These are phyloP conservation scores for Ganoderma leucocontextum DNA, from an alignment of 1,284 basidiomycete genomes.

Conservation along the genomic window DNA sequence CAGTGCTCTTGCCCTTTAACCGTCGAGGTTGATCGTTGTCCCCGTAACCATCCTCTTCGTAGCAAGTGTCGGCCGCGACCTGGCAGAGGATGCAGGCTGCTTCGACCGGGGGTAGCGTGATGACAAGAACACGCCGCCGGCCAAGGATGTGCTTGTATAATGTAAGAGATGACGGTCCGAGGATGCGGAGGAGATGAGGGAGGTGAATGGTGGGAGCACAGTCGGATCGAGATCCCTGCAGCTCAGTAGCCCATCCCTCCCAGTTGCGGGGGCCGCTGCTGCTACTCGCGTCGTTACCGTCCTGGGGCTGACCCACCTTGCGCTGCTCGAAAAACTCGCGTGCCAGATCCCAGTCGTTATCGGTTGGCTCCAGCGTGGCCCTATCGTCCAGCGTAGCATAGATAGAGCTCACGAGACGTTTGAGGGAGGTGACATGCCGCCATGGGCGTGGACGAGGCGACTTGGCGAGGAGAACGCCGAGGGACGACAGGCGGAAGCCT, in stretches of 20 bases:
- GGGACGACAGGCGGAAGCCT: conserved; percentile 78
- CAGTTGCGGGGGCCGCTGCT: conserved; percentile 51
- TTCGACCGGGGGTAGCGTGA: conserved; percentile 80
- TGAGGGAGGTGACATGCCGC: conserved; percentile 70
- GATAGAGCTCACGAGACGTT: conserved; percentile 62
- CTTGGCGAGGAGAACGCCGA: conserved; percentile 76
- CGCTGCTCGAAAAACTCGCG: conserved; percentile 71
- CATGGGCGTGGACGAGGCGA: conserved; percentile 74
- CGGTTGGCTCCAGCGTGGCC: conserved; percentile 56
- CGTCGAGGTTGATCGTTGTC: conserved; percentile 35
- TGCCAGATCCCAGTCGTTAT: conserved; percentile 71
- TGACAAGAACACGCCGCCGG: conserved; percentile 74
- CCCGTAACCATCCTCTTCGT: conserved; percentile 49
- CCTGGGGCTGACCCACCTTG: conserved; percentile 53
- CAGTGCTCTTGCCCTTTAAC: conserved; percentile 55
- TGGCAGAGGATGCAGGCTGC: conserved; percentile 79
- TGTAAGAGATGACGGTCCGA: conserved; percentile 79
- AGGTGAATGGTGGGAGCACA: conserved; percentile 68
- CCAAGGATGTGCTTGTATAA: conserved; percentile 81
- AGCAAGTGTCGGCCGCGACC: conserved; percentile 76
- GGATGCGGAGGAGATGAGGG: conserved; percentile 72
- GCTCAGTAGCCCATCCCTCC: conserved; percentile 71
- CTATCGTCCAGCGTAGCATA: conserved; percentile 59
- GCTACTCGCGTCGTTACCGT: conserved; percentile 48
- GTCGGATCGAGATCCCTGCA: conserved; percentile 51